These are phyloP conservation scores for Turnera subulata DNA, from an alignment of 345 rosid species.

Conservation along the genomic window DNA sequence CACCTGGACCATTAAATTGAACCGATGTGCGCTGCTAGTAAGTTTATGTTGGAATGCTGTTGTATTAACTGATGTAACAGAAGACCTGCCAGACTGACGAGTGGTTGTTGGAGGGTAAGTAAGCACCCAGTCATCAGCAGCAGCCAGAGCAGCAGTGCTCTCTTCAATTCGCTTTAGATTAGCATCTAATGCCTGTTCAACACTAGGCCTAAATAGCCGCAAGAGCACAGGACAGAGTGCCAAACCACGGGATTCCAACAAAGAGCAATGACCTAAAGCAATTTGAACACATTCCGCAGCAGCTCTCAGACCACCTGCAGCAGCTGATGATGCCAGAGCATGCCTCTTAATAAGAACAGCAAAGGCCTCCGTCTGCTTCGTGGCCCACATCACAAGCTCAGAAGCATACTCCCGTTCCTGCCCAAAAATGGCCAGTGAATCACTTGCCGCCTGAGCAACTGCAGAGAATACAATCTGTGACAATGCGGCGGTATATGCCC, in stretches of 20 bases:
- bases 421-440: constrained; percentile 79
- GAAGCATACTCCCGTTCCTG: constrained; percentile 85
- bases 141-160: constrained; percentile 97
- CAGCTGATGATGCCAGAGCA: constrained; percentile 95
- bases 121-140: constrained; percentile 99
- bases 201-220: constrained; percentile 90
- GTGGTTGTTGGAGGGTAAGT: constrained; percentile 55
- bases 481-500: constrained; percentile 98
- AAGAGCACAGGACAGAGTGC: constrained; percentile 86
- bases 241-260: constrained; percentile 92
- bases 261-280: constrained; percentile 98
- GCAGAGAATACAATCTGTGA: constrained; percentile 97
- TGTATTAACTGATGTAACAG: constrained; percentile 38
- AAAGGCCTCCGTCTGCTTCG: constrained; percentile 86
- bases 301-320: constrained; percentile 98
- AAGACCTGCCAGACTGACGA: constrained; percentile 68
- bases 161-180: constrained; percentile 96
- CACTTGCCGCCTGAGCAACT: constrained; percentile 90
- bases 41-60: constrained; percentile 78
- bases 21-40: constrained; percentile 93
- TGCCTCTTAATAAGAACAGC: constrained; percentile 93
- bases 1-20: constrained; percentile 99
- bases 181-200: constrained; percentile 94
- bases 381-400: constrained; percentile 98
- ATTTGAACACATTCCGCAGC: constrained; percentile 99